These are phyloP conservation scores for Usnea hakonensis DNA, from an alignment of 495 filamentous ascomycete species.

Conservation along the genomic window DNA sequence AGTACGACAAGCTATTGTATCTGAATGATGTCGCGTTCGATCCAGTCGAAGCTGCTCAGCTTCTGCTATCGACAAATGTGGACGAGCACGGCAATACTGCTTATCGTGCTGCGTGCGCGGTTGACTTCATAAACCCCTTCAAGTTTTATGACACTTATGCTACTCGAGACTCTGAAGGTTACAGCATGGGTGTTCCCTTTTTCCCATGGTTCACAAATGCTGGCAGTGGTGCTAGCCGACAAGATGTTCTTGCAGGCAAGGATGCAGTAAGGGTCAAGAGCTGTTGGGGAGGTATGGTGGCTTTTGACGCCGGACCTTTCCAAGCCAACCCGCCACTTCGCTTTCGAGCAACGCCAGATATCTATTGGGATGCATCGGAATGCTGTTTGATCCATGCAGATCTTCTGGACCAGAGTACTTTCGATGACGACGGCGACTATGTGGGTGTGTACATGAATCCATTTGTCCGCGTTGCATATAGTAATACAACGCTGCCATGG, in stretches of 20 bases:
- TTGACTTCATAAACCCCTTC: conserved; percentile 69
- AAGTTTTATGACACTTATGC: conserved; percentile 82
- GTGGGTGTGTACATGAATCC: conserved; percentile 64
- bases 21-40: conserved; percentile 71
- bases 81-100: conserved; percentile 45
- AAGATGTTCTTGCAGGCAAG: conserved; percentile 51
- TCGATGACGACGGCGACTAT: conserved; percentile 36
- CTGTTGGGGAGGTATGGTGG: conserved; percentile 79
- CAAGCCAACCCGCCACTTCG: conserved; percentile 44
- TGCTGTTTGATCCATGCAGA: conserved; percentile 74
- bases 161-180: conserved; percentile 65
- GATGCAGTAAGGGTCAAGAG: conserved; percentile 67
- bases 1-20: conserved; percentile 64
- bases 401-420: conserved; percentile 41
- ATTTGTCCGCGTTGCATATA: conserved; percentile 62
- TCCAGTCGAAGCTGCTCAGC: conserved; percentile 59
- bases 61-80: conserved; percentile 70
- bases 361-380: conserved; percentile 70
- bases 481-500: conserved; percentile 45
- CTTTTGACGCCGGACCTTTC: conserved; percentile 65
- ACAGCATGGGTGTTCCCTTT: conserved; percentile 60
- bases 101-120: conserved; percentile 73
- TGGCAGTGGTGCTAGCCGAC: conserved; percentile 48
- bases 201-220: conserved; percentile 65
- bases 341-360: conserved; percentile 57